Evolutionary conservation across 768 basidiomycete species (phyloP), one percentile per base, ranked within the genome.

Genomic region (Amanita molliuscula): DNA sequence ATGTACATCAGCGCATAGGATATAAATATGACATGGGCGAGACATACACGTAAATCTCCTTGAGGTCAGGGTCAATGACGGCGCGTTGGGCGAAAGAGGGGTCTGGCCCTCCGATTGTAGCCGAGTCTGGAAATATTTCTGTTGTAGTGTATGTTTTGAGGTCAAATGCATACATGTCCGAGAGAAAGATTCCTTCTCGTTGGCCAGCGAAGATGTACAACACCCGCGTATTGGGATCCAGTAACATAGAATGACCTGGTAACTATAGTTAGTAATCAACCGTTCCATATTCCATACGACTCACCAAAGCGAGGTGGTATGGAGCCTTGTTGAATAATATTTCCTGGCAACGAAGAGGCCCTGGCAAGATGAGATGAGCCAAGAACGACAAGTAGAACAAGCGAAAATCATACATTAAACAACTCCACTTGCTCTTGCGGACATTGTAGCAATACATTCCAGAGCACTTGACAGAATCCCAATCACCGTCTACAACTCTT

Each of bases 151-250:
- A 75, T 3, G 74, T 77, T 38, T 67, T 64, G 54, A 84, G 74
- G 50, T 88, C 76, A 63, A 80, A 86, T 1, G 79, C 70, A 47
- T 82, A 84, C 85, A 89, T 86, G 62, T 89, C 88, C 2, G 81
- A 76, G 7, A 85, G 72, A 53, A 79, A 81, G 51, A 69, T 76
- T 20, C 83, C 77, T 23, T 81, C 79, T 15, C 76, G 72, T 61
- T 85, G 81, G 1, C 88, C 88, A 9, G 79, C 85, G 55, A 89
- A 84, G 37, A 90, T 81, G 61, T 78, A 84, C 13, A 89, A 69
- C 0, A 71, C 76, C 31, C 74, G 75, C 0, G 74, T 64, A 9
- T 62, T 64, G 4, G 81, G 68, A 48, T 89, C 87, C 16, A 88
- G 69, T 3, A 88, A 75, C 88, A 91, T 90, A 3, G 86, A 87